phyloP scores from a whole-genome alignment of 2,329 filamentous ascomycete species.

The Penicillium italicum region DNA sequence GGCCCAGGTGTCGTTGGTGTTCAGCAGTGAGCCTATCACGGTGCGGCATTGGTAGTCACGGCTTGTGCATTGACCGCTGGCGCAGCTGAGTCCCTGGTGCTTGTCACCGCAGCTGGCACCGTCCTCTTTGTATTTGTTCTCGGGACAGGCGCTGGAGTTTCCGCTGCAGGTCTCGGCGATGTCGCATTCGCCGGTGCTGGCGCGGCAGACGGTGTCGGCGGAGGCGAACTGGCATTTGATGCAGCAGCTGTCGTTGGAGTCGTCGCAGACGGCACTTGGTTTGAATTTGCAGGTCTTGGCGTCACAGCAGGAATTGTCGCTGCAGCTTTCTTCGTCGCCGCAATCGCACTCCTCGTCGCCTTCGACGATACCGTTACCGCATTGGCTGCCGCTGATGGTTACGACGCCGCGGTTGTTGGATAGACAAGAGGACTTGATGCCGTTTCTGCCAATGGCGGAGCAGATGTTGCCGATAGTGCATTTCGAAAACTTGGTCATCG shows the following conservation, averaged over 20 bases:
- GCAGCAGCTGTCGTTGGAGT: constrained; percentile 50
- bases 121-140: constrained; percentile 65
- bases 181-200: constrained; percentile 77
- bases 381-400: constrained; percentile 78
- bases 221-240: constrained; percentile 44
- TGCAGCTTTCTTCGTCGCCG: constrained; percentile 70
- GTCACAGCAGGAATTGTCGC: constrained; percentile 76
- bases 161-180: constrained; percentile 80
- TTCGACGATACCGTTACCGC: constrained; percentile 97
- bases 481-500: constrained; percentile 75
- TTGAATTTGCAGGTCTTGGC: constrained; percentile 82
- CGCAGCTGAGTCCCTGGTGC: constrained; percentile 63
- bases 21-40: constrained; percentile 71
- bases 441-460: constrained; percentile 72
- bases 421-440: constrained; percentile 72
- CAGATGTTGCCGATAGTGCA: constrained; percentile 95
- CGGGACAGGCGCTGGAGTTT: constrained; percentile 66
- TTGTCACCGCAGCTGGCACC: constrained; percentile 65
- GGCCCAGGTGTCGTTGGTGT: constrained; percentile 72
- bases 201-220: constrained; percentile 71
- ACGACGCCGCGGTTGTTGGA: constrained; percentile 80
- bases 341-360: constrained; percentile 94
- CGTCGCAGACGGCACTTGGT: constrained; percentile 67
- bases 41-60: constrained; percentile 84
- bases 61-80: constrained; percentile 91